Evolutionary conservation across 805 yeast species (phyloP).

Genomic region (Brettanomyces nanus): DNA sequence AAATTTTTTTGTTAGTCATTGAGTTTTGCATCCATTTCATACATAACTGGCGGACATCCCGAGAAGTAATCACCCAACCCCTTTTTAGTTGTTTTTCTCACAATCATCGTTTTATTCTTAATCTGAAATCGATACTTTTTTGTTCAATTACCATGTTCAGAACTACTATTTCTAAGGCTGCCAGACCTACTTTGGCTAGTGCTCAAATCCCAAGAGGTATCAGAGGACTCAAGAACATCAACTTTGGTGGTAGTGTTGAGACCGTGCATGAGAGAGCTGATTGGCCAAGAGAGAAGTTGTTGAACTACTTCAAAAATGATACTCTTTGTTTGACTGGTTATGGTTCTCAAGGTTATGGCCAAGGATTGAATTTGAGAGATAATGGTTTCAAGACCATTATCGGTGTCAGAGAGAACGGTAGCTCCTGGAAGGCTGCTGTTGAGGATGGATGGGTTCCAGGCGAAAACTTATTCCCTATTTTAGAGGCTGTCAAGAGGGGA

Average conservation of each 20-base stretch:
- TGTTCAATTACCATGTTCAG: slow-evolving; percentile 8
- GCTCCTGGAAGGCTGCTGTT: slow-evolving; percentile 98
- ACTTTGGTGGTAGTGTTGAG: slow-evolving; percentile 94
- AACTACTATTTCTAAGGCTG: slow-evolving; percentile 20
- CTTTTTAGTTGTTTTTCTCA: no score
- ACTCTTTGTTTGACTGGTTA: slow-evolving; percentile 97
- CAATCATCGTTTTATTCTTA: no score
- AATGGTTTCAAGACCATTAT: slow-evolving; percentile 95
- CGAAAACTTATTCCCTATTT: slow-evolving; percentile 90
- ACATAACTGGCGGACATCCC: no score
- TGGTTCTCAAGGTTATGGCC: slow-evolving; percentile 99
- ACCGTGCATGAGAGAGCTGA: slow-evolving; percentile 97
- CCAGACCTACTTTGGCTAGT: slow-evolving; percentile 37
- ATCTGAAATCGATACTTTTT: no score
- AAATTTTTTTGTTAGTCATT: neutral
- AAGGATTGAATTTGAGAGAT: slow-evolving; percentile 98
- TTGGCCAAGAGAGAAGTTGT: slow-evolving; percentile 98
- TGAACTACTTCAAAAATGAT: slow-evolving; percentile 95
- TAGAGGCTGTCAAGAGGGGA: slow-evolving; percentile 89
- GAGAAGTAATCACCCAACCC: no score
- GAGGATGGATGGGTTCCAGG: slow-evolving; percentile 99
- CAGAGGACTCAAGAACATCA: slow-evolving; percentile 94
- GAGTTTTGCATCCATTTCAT: no score
- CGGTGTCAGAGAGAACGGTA: slow-evolving; percentile 98
- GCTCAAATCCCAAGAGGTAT: slow-evolving; percentile 42